Percentiles rank a stretch among this genome's conserved stretches.
phyloP scores from a whole-genome alignment of 306 rosid genomes.

The Dryas octopetala region DNA sequence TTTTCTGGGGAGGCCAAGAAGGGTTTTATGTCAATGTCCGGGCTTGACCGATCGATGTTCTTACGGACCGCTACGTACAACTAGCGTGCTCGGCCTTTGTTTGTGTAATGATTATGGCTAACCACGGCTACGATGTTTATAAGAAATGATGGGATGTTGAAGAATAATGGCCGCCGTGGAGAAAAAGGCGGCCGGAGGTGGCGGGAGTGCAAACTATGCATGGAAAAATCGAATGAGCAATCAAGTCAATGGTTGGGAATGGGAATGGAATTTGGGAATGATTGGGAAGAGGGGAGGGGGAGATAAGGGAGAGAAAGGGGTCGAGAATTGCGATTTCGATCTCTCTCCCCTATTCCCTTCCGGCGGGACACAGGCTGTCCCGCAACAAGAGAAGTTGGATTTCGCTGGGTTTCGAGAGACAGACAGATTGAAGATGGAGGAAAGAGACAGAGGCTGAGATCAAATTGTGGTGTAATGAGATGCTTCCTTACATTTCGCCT shows the following conservation, averaged over 20 bases:
- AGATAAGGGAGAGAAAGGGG: slow-evolving; percentile 18
- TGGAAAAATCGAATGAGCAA: slow-evolving; percentile 26
- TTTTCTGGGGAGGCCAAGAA: too few relatives aligned
- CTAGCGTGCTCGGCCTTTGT: too few relatives aligned
- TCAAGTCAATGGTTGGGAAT: not conserved
- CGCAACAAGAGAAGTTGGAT: slow-evolving; percentile 7
- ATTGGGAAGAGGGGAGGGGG: not conserved
- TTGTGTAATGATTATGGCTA: not conserved
- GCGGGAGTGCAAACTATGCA: slow-evolving; percentile 39
- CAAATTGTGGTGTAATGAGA: slow-evolving; percentile 42
- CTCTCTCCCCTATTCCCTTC: slow-evolving; percentile 51
- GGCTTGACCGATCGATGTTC: too few relatives aligned
- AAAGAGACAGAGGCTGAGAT: slow-evolving; percentile 24
- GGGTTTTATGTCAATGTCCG: too few relatives aligned
- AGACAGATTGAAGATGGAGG: slow-evolving; percentile 8
- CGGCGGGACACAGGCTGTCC: slow-evolving; percentile 44
- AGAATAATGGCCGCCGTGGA: slow-evolving; percentile 34
- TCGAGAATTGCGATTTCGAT: not conserved
- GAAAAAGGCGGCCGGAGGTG: slow-evolving; percentile 39
- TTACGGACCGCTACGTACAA: too few relatives aligned
- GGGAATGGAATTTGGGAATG: not conserved
- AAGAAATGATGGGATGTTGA: not conserved
- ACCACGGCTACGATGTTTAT: slow-evolving; percentile 1
- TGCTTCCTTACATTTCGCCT: slow-evolving; percentile 40
- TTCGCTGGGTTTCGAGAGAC: slow-evolving; percentile 2